Conservation (phyloP, 1,284 basidiomycete species). For the Rhodotorula sp. region DNA sequence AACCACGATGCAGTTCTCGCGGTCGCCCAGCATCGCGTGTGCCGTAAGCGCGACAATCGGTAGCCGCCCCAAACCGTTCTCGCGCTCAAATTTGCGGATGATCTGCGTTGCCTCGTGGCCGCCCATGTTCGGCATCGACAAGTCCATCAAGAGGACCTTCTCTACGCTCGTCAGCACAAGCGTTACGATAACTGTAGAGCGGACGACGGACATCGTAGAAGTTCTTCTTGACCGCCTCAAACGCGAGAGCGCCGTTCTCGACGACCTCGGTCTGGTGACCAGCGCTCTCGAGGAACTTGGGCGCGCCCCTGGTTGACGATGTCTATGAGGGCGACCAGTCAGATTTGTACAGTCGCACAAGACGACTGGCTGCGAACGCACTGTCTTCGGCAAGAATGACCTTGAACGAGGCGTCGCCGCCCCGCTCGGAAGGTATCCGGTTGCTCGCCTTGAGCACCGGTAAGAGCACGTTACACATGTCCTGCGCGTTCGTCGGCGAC, state of each 20-base stretch:
- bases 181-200: slow-evolving; percentile 51
- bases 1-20: slow-evolving; percentile 85
- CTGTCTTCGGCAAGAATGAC: slow-evolving; percentile 96
- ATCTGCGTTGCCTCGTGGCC: slow-evolving; percentile 69
- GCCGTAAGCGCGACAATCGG: slow-evolving; percentile 83
- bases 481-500: slow-evolving; percentile 81
- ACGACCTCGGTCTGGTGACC: slow-evolving; percentile 96
- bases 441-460: slow-evolving; percentile 79
- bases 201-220: slow-evolving; percentile 59
- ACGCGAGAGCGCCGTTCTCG: slow-evolving; percentile 92
- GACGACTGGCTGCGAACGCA: slow-evolving; percentile 21
- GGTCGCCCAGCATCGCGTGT: slow-evolving; percentile 84
- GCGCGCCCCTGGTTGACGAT: slow-evolving; percentile 93
- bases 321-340: slow-evolving; percentile 50
- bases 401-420: slow-evolving; percentile 74
- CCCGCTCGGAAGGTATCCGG: slow-evolving; percentile 42
- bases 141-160: slow-evolving; percentile 73
- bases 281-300: slow-evolving; percentile 95
- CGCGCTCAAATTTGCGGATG: slow-evolving; percentile 68
- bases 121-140: slow-evolving; percentile 96
- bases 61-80: slow-evolving; percentile 67
- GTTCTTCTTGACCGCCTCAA: slow-evolving; percentile 80
- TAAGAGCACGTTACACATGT: slow-evolving; percentile 86
- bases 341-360: no score
- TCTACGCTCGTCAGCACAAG: background rate